phyloP scores from a whole-genome alignment of 371 early-diverging fungal genomes.

The Apophysomyces sp. region DNA sequence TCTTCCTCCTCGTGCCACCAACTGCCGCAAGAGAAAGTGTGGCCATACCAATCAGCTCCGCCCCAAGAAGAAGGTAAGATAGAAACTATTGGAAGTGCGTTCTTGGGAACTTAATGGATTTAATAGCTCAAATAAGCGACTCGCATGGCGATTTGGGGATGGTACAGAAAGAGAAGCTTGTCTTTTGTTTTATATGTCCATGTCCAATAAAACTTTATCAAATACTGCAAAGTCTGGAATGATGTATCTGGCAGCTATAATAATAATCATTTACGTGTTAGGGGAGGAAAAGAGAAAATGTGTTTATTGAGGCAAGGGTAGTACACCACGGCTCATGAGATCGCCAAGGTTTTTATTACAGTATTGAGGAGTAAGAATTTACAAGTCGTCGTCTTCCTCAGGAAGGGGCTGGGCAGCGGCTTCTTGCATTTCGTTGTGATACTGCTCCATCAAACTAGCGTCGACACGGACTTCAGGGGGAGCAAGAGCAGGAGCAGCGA shows the following conservation, averaged over 20 bases:
- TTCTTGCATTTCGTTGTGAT: slow-evolving; percentile 71
- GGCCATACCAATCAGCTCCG: slow-evolving; percentile 99
- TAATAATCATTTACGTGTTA: background rate
- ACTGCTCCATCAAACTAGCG: slow-evolving; percentile 73
- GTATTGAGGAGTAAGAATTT: slow-evolving; percentile 13
- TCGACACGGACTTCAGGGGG: slow-evolving; percentile 97
- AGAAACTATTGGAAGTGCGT: background rate
- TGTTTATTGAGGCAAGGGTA: background rate
- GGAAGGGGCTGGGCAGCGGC: slow-evolving; percentile 87
- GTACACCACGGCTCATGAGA: background rate
- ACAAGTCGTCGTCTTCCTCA: slow-evolving; percentile 83
- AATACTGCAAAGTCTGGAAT: background rate
- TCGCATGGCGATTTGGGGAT: background rate
- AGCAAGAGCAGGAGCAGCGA: slow-evolving; percentile 96
- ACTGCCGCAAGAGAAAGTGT: slow-evolving; percentile 99
- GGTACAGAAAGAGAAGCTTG: background rate
- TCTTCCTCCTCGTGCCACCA: slow-evolving; percentile 99
- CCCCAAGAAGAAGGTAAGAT: slow-evolving; percentile 88
- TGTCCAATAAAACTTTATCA: background rate
- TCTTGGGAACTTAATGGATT: background rate
- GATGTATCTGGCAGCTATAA: background rate
- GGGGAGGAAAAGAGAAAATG: background rate
- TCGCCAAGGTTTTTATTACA: background rate
- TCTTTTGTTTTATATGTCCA: slow-evolving; percentile 1
- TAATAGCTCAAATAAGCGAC: slow-evolving; percentile 39